Evolutionary conservation across 202 grass and related monocot genomes (phyloP), one percentile per base, ranked within the genome.

Genomic region (Setaria viridis): DNA sequence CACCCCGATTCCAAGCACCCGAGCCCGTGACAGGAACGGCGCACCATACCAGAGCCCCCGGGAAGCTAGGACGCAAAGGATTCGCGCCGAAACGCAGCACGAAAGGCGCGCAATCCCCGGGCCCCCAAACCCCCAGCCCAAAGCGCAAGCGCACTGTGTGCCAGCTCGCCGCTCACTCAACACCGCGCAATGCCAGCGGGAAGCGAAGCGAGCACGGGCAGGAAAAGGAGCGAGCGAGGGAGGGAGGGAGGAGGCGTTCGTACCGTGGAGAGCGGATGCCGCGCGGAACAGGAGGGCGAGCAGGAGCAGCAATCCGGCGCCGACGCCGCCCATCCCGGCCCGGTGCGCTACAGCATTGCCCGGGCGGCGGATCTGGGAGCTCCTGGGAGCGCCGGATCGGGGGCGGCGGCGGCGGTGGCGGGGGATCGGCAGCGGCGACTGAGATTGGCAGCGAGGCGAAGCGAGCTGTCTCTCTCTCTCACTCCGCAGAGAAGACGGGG

Each of bases 361-460:
- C 15, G 78, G 2, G 16, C 39, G 54, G 62, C 85, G 85, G 89
- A 91, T 91, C 89, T 87, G 85, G 84, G 71, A 72, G 72, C 85
- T 75, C 55, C 69, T 9, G n/a, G 85, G 45, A 25, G 71, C 17
- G 39, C 7, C 43, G 88, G 71, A 56, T 70, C 78, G 72, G 55
- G 5, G n/a, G n/a, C n/a, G n/a, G 25, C 25, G 25, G 25, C 25
- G 25, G 25, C 25, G 25, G 25, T 25, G 39, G 67, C 1, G 41
- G 1, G 16, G 39, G 37, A 39, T 39, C 66, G 37, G 45, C 12
- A 16, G 80, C 39, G 76, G 57, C 65, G 74, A 19, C 5, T 59
- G 14, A 67, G 35, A 84, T 70, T 58, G 67, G 79, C 66, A 58
- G 80, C 66, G 78, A 55, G 19, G 41, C 39, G 39, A 25, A 20